A percentile compares a stretch with the other conserved stretches of the same genome.
These are phyloP conservation scores for Thuja plicata DNA, from an alignment of 83 land plant genomes.

Conservation along the genomic window DNA sequence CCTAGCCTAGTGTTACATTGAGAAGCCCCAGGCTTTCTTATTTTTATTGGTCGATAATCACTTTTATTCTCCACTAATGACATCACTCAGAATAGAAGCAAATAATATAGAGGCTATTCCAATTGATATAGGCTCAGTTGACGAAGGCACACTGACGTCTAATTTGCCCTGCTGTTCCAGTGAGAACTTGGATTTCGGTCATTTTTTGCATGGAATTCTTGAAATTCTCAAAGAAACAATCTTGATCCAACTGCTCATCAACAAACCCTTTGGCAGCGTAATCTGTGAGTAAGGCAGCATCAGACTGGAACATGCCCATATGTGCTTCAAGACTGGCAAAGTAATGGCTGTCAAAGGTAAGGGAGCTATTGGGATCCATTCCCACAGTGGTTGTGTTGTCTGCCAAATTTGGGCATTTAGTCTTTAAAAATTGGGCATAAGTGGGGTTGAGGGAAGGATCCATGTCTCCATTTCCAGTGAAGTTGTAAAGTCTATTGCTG, in stretches of 20 bases:
- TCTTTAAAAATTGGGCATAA: background rate
- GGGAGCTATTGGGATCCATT: constrained; percentile 17
- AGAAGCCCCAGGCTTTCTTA: no score
- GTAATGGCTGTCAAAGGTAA: constrained; percentile 31
- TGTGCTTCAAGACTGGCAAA: constrained; percentile 11
- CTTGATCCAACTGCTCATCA: background rate
- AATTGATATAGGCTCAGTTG: background rate
- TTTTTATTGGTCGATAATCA: no score
- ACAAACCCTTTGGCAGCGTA: constrained; percentile 3
- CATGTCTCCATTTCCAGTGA: constrained; percentile 38
- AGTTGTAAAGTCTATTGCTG: constrained; percentile 47
- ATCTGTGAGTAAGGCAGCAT: constrained; percentile 39
- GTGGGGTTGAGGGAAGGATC: constrained; percentile 28
- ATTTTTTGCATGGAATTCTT: constrained; percentile 29
- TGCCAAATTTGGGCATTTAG: constrained; percentile 15
- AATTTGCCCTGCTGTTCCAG: constrained; percentile 39
- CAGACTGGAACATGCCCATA: constrained; percentile 48
- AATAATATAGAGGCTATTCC: no score
- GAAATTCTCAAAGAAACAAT: constrained; percentile 23
- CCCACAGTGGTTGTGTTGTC: constrained; percentile 5
- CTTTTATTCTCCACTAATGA: no score
- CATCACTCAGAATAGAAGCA: no score
- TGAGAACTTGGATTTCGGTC: constrained; percentile 33
- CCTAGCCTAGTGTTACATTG: no score
- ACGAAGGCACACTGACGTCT: constrained; percentile 32